Evolutionary conservation across 1,139 yeast species (phyloP), one percentile per base, ranked within the genome.

Genomic region (Saccharomyces hybrid): DNA sequence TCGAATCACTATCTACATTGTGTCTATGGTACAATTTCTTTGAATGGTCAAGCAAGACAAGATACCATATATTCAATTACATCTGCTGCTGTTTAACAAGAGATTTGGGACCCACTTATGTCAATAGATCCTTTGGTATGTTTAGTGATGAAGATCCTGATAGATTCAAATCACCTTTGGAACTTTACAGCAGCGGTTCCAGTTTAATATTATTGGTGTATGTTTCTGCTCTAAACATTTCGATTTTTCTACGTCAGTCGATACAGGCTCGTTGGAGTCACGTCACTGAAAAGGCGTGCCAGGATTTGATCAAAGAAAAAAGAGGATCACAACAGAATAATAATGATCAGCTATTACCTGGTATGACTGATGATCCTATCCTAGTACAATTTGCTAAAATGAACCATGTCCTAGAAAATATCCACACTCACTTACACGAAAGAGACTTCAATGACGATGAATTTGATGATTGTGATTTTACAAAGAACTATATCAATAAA

Each of bases 1-100:
- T 88, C 47, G 83, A 86, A 66, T 73, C 85, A 20, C 70, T 87
- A 50, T 64, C 87, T 30, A 64, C 88, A 3, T 71, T 87, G 53
- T 79, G 86, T 44, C 70, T 84, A 41, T 90, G 96, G 95, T 88
- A 88, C 67, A 88, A 86, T 61, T 81, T 88, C 5, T 89, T 96
- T 0, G 96, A 88, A 69, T 74, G 88, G 61, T 86, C 87, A 59
- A 86, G 83, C 61, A 87, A 86, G 62, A 80, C 95, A 57, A 79
- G 95, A 52, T 84, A 84, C 60, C 95, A 88, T 66, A 72, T 88
- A 54, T 76, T 88, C 60, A 81, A 84, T 54, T 76, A 81, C 8
- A 72, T 88, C 28, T 81, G 90, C 51, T 82, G 85, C n/a, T 77
- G 85, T 2, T 74, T 90, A 70, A 78, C 87, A 1, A 85, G 82